A percentile compares a stretch with the other conserved stretches of the same genome.
phyloP scores from a whole-genome alignment of 2,329 filamentous ascomycete genomes.

The Pyrenochaeta sp. region DNA sequence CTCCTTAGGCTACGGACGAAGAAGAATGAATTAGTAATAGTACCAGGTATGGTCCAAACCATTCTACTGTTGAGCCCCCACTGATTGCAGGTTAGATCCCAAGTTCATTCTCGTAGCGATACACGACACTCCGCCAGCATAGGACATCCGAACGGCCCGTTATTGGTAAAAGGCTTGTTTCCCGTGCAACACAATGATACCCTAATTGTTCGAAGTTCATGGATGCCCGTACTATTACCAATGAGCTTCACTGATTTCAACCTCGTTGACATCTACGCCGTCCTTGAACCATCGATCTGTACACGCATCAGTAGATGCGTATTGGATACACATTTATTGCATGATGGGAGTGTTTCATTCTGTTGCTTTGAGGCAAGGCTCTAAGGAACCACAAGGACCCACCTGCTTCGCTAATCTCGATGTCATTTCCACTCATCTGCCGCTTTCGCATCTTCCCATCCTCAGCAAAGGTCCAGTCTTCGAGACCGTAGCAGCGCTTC shows the following conservation, averaged over 20 bases:
- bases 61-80: background rate
- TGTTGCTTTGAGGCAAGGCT: background rate
- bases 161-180: background rate
- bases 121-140: slow-evolving; percentile 78
- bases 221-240: slow-evolving; percentile 56
- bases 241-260: slow-evolving; percentile 72
- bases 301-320: slow-evolving; percentile 11
- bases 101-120: slow-evolving; percentile 83
- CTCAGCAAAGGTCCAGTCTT: slow-evolving; percentile 78
- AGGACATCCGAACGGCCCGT: slow-evolving; percentile 41
- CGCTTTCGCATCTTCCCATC: slow-evolving; percentile 77
- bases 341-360: background rate
- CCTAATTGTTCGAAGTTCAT: slow-evolving; percentile 14
- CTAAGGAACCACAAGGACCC: slow-evolving; percentile 6
- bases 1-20: slow-evolving; percentile 80
- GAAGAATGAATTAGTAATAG: slow-evolving; percentile 84
- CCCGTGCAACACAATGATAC: slow-evolving; percentile 32
- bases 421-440: slow-evolving; percentile 79
- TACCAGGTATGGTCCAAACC: slow-evolving; percentile 62
- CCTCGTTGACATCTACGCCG: slow-evolving; percentile 72
- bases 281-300: slow-evolving; percentile 74
- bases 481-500: slow-evolving; percentile 79
- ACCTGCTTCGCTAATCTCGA: slow-evolving; percentile 65
- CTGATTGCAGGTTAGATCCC: slow-evolving; percentile 58
- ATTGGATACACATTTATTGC: background rate